Evolutionary conservation across 2,329 filamentous ascomycete genomes (phyloP).

Genomic region (Dichotomopilus funicola): DNA sequence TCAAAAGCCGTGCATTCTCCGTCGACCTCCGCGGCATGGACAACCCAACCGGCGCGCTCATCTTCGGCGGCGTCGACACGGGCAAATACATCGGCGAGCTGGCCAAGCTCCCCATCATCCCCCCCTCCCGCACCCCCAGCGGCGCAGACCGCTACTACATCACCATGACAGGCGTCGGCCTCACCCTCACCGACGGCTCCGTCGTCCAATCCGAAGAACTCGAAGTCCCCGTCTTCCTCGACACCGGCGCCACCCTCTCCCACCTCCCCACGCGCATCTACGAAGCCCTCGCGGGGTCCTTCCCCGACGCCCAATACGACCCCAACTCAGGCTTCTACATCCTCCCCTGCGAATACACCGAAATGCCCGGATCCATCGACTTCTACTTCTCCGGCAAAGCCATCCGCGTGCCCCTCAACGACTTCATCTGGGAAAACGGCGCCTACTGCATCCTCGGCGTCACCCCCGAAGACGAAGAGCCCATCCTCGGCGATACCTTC

Average conservation of each 20-base stretch:
- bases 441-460: constrained; percentile 37
- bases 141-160: constrained; percentile 33
- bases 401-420: constrained; percentile 38
- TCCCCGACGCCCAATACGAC: constrained; percentile 35
- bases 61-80: constrained; percentile 48
- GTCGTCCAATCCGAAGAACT: constrained; percentile 20
- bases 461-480: constrained; percentile 19
- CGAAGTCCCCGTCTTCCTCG: constrained; percentile 33
- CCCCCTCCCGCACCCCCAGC: constrained; percentile 17
- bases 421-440: constrained; percentile 43
- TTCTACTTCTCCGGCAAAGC: constrained; percentile 41
- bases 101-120: constrained; percentile 37
- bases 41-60: constrained; percentile 40
- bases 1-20: constrained; percentile 44
- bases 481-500: constrained; percentile 29
- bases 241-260: constrained; percentile 47
- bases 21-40: constrained; percentile 43
- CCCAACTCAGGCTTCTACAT: constrained; percentile 37
- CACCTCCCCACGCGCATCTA: constrained; percentile 40
- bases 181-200: constrained; percentile 21
- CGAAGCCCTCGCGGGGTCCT: constrained; percentile 36
- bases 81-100: constrained; percentile 45
- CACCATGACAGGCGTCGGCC: constrained; percentile 23
- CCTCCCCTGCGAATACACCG: constrained; percentile 37
- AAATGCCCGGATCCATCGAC: constrained; percentile 36